Evolutionary conservation across 108 stramenopile species (phyloP), one percentile per base, ranked within the genome.

Genomic region (Hondaea fermentalgiana): DNA sequence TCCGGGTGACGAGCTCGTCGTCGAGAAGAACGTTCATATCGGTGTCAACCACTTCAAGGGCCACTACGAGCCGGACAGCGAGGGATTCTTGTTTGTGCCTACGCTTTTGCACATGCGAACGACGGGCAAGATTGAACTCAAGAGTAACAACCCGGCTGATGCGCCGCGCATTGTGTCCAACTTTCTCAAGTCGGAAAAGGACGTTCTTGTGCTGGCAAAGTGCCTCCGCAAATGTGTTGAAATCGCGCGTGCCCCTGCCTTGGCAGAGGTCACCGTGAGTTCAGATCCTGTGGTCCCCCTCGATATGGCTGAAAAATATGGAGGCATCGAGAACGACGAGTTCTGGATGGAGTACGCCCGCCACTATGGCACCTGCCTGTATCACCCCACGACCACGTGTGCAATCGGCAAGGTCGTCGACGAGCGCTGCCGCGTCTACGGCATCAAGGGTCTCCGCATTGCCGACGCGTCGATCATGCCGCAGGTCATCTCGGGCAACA

Each of bases 321-420:
- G 76, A 6, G 45, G 49, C 45, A 25, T 53, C 76, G 76, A 83
- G 51, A 53, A 47, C 25, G 76, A 83, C 49, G 76, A 47, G 76
- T 83, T 83, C 3, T 53, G 45, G 45, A 47, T 47, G n/a, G 76
- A 83, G n/a, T 83, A 83, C 5, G 76, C 76, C 0, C 76, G 87
- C 44, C 44, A 47, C 49, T 83, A 83, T 4, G 58, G 90, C 42
- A 93, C 92, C 53, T 91, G 91, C 14, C 89, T 93, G 6, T 92
- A 93, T 72, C 92, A 91, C 45, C 89, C 90, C 5, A 87, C 72
- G 3, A 89, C 92, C 25, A 94, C 92, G n/a, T 94, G 94, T 72
- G 91, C 89, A 51, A 93, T 94, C 90, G 92, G 94, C 16, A 44
- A 89, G 87, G 93, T 92, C 5, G 93, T 92, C 23, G 90, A 88